Evolutionary conservation across 2,329 filamentous ascomycete species (phyloP), one percentile per base, ranked within the genome.

Genomic region (Stagonosporopsis chrysanthemi): DNA sequence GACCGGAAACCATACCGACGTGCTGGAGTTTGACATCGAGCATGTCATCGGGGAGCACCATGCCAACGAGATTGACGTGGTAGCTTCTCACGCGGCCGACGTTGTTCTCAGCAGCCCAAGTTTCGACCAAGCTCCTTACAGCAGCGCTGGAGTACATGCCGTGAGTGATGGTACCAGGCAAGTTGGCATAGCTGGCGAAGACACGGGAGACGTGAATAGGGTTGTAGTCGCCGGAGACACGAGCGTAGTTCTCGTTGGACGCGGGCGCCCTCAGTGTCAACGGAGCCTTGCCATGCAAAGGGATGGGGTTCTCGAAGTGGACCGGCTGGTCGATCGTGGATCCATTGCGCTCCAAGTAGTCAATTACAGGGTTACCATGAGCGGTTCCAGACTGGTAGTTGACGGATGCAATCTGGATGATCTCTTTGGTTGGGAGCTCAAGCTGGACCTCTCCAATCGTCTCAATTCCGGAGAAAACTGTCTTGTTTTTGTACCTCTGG

Each of bases 91-190:
- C 94, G 70, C 95, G 94, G 41, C 95, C 94, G 69, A 98, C 89
- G 75, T 99, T 95, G 84, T 99, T 99, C 82, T 99, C 96, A 0
- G 94, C 95, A 49, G 96, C 95, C 95, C 95, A 99, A 0, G 92
- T 99, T 83, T 99, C 95, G 6, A 99, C 93, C 50, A 99, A 83
- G 75, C 92, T 96, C 71, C 96, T 90, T 26, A 99, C 95, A 35
- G 95, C 91, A 65, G 95, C 95, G 78, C 94, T 98, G 1, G 94
- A 96, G 84, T 98, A 99, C 95, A 99, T 99, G 75, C 95, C 95
- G 75, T 99, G 95, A 1, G 95, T 99, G 73, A 99, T 99, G 41
- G 95, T 99, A 46, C 95, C 96, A 1, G 93, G 93, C 15, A 99
- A 84, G 76, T 93, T 95, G 75, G 95, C 96, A 71, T 98, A 99